Evolutionary conservation across 2,329 filamentous ascomycete species (phyloP).

Genomic region (Fusarium sp.): DNA sequence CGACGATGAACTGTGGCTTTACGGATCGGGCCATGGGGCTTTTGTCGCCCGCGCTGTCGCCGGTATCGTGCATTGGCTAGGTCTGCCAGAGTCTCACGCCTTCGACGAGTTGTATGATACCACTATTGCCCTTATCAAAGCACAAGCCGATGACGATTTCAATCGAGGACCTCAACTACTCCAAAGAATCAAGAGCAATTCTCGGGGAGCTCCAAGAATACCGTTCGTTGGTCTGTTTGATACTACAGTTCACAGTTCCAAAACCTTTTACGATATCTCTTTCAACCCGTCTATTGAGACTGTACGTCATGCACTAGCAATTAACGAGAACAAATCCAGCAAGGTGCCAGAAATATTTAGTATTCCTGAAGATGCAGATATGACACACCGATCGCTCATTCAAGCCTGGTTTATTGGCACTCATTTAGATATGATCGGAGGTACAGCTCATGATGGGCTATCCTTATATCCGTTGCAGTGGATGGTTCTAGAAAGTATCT

Average conservation of each 20-base stretch:
- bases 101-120: constrained; percentile 42
- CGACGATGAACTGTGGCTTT: constrained; percentile 45
- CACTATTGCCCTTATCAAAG: constrained; percentile 38
- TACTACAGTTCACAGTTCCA: constrained; percentile 21
- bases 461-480: constrained; percentile 44
- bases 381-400: constrained; percentile 27
- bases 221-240: constrained; percentile 45
- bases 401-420: constrained; percentile 47
- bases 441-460: constrained; percentile 37
- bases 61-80: constrained; percentile 40
- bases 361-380: constrained; percentile 18
- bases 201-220: constrained; percentile 29
- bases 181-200: constrained; percentile 26
- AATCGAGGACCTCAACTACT: constrained; percentile 27
- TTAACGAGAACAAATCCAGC: constrained; percentile 39
- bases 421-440: constrained; percentile 41
- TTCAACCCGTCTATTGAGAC: constrained; percentile 32
- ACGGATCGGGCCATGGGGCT: constrained; percentile 43
- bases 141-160: constrained; percentile 40
- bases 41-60: constrained; percentile 43
- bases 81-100: constrained; percentile 16
- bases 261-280: constrained; percentile 35
- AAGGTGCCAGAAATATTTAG: constrained; percentile 15
- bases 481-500: constrained; percentile 43
- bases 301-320: constrained; percentile 41